A percentile compares a stretch with the other conserved stretches of the same genome.
Evolutionary conservation across 129 eudicot genomes (phyloP).

Genomic region (Solidago caesia): DNA sequence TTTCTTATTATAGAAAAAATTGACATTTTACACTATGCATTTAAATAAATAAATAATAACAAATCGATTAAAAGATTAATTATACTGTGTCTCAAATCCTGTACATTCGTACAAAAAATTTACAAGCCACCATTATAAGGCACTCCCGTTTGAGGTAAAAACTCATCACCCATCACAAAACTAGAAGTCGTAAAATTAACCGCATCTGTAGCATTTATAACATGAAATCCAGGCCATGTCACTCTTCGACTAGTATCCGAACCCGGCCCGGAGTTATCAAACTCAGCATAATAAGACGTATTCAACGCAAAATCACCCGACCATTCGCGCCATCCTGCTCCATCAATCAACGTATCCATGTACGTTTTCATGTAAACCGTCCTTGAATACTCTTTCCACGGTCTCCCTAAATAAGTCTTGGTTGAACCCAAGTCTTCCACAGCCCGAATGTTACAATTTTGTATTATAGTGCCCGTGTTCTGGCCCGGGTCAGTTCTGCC

Average conservation of each 20-base stretch:
- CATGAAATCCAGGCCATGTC: constrained; percentile 67
- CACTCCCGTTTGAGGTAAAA: constrained; percentile 70
- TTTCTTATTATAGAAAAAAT: no score
- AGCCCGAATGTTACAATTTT: constrained; percentile 54
- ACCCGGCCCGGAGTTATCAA: constrained; percentile 70
- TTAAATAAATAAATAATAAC: not conserved
- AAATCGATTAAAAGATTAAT: constrained; percentile 16
- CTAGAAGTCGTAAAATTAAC: constrained; percentile 57
- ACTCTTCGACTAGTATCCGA: constrained; percentile 56
- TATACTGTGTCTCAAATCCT: not conserved
- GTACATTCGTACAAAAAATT: constrained; percentile 16
- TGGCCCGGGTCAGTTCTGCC: constrained; percentile 87
- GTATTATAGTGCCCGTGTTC: constrained; percentile 73
- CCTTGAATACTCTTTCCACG: constrained; percentile 85
- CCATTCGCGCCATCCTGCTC: constrained; percentile 79
- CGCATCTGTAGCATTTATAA: constrained; percentile 64
- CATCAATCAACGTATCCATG: constrained; percentile 47
- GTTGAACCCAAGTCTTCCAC: constrained; percentile 55
- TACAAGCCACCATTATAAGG: constrained; percentile 55
- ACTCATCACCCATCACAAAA: constrained; percentile 61
- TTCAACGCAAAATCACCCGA: constrained; percentile 70
- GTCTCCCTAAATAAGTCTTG: constrained; percentile 70
- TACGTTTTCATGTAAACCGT: constrained; percentile 62
- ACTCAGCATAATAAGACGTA: constrained; percentile 83
- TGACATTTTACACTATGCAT: no score